phyloP scores from a whole-genome alignment of 2,329 filamentous ascomycete species.

The Fusarium kyushuense region DNA sequence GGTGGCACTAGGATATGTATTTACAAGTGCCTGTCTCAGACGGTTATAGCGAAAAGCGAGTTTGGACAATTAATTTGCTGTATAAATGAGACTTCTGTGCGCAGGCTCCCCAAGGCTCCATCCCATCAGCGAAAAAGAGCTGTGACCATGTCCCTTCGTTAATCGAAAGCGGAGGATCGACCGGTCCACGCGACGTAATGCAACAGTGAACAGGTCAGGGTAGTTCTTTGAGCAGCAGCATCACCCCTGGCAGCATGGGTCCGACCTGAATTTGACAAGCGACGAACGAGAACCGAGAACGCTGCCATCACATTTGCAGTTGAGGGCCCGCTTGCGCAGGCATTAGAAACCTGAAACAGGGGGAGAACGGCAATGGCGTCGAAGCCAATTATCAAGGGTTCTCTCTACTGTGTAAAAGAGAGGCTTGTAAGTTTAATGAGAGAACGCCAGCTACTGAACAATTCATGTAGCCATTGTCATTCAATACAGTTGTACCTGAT shows the following conservation, averaged over 20 bases:
- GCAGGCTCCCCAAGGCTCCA: slow-evolving; percentile 15
- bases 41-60: slow-evolving; percentile 4
- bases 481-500: not conserved
- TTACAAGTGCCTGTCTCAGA: slow-evolving; percentile 24
- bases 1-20: slow-evolving; percentile 7
- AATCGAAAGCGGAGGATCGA: slow-evolving; percentile 45
- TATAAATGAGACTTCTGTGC: slow-evolving; percentile 39
- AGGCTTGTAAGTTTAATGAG: slow-evolving; percentile 6
- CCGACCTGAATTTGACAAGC: slow-evolving; percentile 8
- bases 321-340: slow-evolving; percentile 32
- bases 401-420: not conserved
- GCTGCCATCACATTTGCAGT: slow-evolving; percentile 17
- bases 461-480: too few species aligned
- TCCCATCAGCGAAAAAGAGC: slow-evolving; percentile 18
- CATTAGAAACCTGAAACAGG: slow-evolving; percentile 46
- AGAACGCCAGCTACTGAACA: not conserved
- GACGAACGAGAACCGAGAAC: slow-evolving; percentile 1
- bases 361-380: slow-evolving; percentile 30
- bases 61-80: slow-evolving; percentile 17
- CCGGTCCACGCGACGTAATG: slow-evolving; percentile 29
- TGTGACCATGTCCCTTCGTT: slow-evolving; percentile 39
- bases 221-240: not conserved
- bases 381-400: slow-evolving; percentile 31
- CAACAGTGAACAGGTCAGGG: slow-evolving; percentile 10
- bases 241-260: not conserved